phyloP scores from a whole-genome alignment of 345 rosid species.

The Physaria fendleri region DNA sequence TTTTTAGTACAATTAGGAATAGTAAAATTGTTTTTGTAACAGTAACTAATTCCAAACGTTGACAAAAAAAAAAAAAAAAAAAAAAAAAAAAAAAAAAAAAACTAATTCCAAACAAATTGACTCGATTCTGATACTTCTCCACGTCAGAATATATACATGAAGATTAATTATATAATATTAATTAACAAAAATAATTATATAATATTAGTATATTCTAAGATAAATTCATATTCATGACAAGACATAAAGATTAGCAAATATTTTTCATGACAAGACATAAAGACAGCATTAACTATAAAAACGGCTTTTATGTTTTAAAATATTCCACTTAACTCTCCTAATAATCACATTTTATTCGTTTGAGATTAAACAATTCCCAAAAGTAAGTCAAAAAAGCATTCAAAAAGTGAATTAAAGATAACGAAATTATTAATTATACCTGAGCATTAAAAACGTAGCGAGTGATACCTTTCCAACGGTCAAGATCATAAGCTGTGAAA shows the following conservation, averaged over 20 bases:
- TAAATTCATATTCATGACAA: constrained; percentile 15
- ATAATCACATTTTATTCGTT: too few species aligned
- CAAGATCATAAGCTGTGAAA: constrained; percentile 89
- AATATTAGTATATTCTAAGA: too few species aligned
- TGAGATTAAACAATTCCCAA: too few species aligned
- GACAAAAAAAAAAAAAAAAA: too few species aligned
- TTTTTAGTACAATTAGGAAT: too few species aligned
- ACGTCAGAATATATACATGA: neutral
- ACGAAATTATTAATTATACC: constrained; percentile 37
- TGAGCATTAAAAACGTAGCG: constrained; percentile 73
- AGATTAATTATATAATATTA: neutral
- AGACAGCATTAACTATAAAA: neutral
- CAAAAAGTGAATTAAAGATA: neutral
- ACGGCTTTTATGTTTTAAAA: neutral
- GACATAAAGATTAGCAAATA: constrained; percentile 15
- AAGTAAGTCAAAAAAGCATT: neutral
- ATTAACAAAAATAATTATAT: too few species aligned
- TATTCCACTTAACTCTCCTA: too few species aligned
- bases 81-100: too few species aligned
- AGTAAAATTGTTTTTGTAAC: too few species aligned
- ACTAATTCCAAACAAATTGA: too few species aligned
- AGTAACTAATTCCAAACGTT: too few species aligned
- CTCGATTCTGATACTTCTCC: neutral
- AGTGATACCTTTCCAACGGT: constrained; percentile 64
- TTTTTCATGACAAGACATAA: constrained; percentile 1